Conservation (phyloP, 257 asterid species). For the Solanum clarkiae region DNA sequence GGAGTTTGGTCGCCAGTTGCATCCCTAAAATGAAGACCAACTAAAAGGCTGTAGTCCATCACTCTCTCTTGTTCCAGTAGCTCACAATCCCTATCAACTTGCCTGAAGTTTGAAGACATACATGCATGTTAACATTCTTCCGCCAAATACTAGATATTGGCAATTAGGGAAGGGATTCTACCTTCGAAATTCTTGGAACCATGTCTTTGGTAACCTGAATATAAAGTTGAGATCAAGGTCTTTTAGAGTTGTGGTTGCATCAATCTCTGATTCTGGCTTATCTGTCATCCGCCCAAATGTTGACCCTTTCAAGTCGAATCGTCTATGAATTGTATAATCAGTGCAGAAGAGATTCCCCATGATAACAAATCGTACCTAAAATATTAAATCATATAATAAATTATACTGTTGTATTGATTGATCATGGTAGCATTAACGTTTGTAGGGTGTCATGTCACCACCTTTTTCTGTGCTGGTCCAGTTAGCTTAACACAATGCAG, state of each 20-base stretch:
- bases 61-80: slow-evolving; percentile 10
- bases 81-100: slow-evolving; percentile 13
- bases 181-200: slow-evolving; percentile 14
- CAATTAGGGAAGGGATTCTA: background rate
- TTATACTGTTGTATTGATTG: background rate
- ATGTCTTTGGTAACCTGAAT: slow-evolving; percentile 5
- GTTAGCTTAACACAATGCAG: slow-evolving; percentile 30
- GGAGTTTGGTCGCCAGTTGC: background rate
- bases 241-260: slow-evolving; percentile 13
- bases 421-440: background rate
- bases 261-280: slow-evolving; percentile 12
- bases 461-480: slow-evolving; percentile 28
- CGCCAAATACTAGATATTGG: background rate
- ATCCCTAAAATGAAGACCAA: slow-evolving; percentile 9
- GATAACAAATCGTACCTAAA: slow-evolving; percentile 16
- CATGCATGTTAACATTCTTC: background rate
- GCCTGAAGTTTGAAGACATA: background rate
- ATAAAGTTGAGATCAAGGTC: slow-evolving; percentile 16
- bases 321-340: slow-evolving; percentile 4
- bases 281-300: slow-evolving; percentile 13
- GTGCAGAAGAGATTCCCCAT: slow-evolving; percentile 17
- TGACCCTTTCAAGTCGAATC: slow-evolving; percentile 18
- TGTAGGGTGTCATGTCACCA: background rate
- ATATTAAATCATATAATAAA: background rate
- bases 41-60: slow-evolving; percentile 4